phyloP scores from a whole-genome alignment of 2,329 filamentous ascomycete species.

The Aspergillus hiratsukae region DNA sequence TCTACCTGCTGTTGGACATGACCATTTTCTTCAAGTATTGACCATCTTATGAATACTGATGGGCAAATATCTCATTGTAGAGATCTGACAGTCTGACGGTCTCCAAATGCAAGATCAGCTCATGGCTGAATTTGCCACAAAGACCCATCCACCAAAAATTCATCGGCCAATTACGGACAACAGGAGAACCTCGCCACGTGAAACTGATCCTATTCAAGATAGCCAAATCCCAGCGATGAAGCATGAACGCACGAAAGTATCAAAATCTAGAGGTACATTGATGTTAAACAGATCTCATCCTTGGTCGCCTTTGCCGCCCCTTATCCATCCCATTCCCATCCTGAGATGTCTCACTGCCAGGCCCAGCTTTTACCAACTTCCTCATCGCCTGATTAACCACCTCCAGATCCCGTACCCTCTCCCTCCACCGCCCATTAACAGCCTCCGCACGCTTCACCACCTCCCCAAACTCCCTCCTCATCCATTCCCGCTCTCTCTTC shows the following conservation, averaged over 20 bases:
- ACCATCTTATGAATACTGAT: not conserved
- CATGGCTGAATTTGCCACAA: not conserved
- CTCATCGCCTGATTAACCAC: constrained; percentile 3
- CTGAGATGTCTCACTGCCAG: constrained; percentile 4
- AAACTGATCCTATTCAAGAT: not conserved
- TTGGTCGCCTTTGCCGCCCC: not conserved
- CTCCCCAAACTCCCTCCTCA: constrained; percentile 17
- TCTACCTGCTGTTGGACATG: too few species aligned
- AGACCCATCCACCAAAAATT: too few species aligned
- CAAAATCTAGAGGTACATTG: not conserved
- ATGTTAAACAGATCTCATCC: not conserved
- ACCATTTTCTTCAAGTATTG: too few species aligned
- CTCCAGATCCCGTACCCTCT: constrained; percentile 8
- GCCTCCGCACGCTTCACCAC: constrained; percentile 14
- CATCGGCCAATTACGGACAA: not conserved
- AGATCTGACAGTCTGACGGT: not conserved
- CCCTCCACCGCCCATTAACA: constrained; percentile 12
- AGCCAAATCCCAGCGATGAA: not conserved
- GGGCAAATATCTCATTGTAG: not conserved
- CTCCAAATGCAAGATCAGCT: not conserved
- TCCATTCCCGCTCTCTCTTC: constrained; percentile 15
- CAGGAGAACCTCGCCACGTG: not conserved
- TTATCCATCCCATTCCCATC: not conserved
- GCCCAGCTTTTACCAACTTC: not conserved
- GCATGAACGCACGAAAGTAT: too few species aligned